These are phyloP conservation scores for Alternaria longipes DNA, from an alignment of 2,329 filamentous ascomycete genomes.

Conservation along the genomic window DNA sequence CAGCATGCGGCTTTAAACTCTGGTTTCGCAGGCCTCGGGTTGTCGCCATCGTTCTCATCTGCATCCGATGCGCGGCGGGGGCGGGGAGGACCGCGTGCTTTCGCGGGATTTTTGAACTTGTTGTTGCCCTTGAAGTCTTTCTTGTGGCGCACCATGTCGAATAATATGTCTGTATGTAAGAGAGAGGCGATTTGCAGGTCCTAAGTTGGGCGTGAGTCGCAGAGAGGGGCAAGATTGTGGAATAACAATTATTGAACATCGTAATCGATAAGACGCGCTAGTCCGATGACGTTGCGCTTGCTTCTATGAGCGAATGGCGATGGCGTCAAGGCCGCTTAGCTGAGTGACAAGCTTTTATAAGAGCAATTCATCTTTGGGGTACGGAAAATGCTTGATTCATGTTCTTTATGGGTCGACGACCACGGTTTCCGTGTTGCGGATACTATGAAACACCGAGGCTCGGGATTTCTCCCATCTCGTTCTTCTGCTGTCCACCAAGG, in stretches of 20 bases:
- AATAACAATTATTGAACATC: constrained; percentile 19
- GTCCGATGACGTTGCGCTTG: constrained; percentile 23
- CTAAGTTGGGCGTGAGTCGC: constrained; percentile 7
- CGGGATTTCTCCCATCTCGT: constrained; percentile 86
- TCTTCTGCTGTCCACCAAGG: constrained; percentile 70
- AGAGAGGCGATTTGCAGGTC: not conserved
- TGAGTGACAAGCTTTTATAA: not conserved
- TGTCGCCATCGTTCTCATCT: constrained; percentile 33
- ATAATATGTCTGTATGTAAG: not conserved
- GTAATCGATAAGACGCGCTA: constrained; percentile 34
- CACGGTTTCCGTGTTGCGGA: constrained; percentile 13
- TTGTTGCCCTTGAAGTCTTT: constrained; percentile 84
- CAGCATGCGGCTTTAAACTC: constrained; percentile 95
- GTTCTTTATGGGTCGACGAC: constrained; percentile 4
- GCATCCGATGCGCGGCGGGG: constrained; percentile 36
- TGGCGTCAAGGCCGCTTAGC: not conserved
- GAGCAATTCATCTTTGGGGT: not conserved
- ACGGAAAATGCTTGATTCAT: constrained; percentile 8
- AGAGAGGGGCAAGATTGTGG: constrained; percentile 29
- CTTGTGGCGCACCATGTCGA: constrained; percentile 89
- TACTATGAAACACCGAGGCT: constrained; percentile 75
- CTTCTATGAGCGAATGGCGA: not conserved
- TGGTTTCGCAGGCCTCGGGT: constrained; percentile 53
- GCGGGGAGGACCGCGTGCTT: constrained; percentile 65
- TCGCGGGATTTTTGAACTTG: constrained; percentile 67